Evolutionary conservation across 352 stramenopile species (phyloP), one percentile per base, ranked within the genome.

Genomic region (Phytophthora sansomeana): DNA sequence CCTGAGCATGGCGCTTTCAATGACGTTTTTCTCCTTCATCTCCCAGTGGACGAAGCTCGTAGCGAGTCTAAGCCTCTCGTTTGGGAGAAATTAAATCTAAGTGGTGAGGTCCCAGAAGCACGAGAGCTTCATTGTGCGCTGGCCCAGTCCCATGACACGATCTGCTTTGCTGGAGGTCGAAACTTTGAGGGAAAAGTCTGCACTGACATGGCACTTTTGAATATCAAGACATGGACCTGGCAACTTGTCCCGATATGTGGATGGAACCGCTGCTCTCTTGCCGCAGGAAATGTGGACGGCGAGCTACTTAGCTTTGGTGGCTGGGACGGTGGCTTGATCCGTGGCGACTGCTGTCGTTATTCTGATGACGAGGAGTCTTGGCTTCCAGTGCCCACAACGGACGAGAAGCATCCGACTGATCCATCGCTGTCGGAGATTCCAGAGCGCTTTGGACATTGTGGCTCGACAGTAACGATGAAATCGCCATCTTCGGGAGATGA

Each of bases 251-350:
- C 73, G 10, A 78, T 88, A 33, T 83, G 78, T 41, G 78, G 80
- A 28, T 89, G 78, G 77, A 83, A 82, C 30, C 70, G 79, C 10
- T 91, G 80, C 44, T 78, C 80, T 1, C 67, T 89, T 32, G 67
- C 48, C 13, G 69, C 75, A 26, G 80, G 58, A 0, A 29, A 63
- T 11, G 29, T 89, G 0, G 33, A 77, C 14, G 58, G 63, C 0
- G 42, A 60, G 1, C 36, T 90, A 7, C 54, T 85, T 17, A 86
- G 75, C 55, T 85, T 89, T 60, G 82, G 78, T 0, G 82, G 82
- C 1, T 91, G 80, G 46, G 70, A 91, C 39, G 82, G 82, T 44
- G 36, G 62, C 6, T 58, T 52, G 7, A 82, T 91, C n/a, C 70
- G 75, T 0, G 58, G 58, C 17, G 80, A 89, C 46, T 82, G 66